These are phyloP conservation scores for Yarrowia osloensis DNA, from an alignment of 805 yeast genomes.

Conservation along the genomic window DNA sequence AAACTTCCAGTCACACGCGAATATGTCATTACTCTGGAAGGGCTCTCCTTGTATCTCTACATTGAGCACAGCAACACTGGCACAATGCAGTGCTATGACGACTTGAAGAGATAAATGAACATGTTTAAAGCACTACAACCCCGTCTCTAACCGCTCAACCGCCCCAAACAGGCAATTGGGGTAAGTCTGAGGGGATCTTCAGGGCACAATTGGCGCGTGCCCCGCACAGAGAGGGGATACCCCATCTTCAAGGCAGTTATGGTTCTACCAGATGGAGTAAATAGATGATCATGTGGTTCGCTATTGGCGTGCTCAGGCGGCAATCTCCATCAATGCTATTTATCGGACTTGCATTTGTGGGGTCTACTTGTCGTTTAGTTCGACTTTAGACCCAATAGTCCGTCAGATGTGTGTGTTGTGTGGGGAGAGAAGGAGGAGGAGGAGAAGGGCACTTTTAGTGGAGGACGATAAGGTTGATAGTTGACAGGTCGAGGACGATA, in stretches of 20 bases:
- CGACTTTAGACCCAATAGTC: background rate
- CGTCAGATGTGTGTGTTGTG: background rate
- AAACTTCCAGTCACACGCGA: no score
- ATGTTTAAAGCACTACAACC: no score
- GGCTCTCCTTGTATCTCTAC: no score
- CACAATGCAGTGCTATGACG: no score
- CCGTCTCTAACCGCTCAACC: background rate
- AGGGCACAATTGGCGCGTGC: background rate
- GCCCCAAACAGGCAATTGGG: background rate
- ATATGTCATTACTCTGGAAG: no score
- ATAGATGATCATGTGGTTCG: background rate
- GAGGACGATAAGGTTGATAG: constrained; percentile 9
- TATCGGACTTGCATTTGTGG: background rate
- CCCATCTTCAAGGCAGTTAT: constrained; percentile 9
- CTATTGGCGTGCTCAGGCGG: background rate
- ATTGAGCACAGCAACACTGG: no score
- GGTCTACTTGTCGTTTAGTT: background rate
- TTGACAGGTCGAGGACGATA: background rate
- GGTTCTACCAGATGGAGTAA: background rate
- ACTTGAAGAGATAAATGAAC: no score
- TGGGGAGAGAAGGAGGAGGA: background rate
- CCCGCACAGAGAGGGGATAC: background rate
- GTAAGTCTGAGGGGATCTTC: background rate
- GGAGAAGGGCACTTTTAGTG: background rate
- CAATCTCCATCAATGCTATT: background rate